These are phyloP conservation scores for Bretschneidera sinensis DNA, from an alignment of 345 rosid genomes.

Conservation along the genomic window DNA sequence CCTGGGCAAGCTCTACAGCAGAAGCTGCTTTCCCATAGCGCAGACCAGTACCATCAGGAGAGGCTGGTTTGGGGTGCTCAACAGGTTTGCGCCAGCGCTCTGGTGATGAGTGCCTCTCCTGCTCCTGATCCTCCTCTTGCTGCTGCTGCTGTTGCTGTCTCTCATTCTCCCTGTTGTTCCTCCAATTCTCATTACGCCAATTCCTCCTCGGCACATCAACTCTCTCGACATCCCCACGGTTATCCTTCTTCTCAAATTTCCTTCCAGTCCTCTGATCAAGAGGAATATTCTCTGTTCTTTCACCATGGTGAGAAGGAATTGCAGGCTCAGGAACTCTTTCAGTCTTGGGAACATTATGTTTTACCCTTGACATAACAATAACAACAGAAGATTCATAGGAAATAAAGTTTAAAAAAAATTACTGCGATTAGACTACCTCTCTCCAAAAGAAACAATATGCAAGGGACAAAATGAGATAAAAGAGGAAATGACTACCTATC, in stretches of 20 bases:
- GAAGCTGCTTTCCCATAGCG: conserved; percentile 72
- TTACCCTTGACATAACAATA: conserved; percentile 34
- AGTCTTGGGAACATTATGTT: conserved; percentile 28
- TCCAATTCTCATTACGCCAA: conserved; percentile 54
- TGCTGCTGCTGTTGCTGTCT: conserved; percentile 37
- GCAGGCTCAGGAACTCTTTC: conserved; percentile 46
- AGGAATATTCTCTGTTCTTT: conserved; percentile 35
- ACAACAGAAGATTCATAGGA: background rate
- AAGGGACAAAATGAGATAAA: background rate
- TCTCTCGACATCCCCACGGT: conserved; percentile 36
- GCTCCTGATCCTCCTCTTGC: conserved; percentile 30
- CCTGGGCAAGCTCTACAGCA: conserved; percentile 70
- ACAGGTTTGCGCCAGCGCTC: conserved; percentile 76
- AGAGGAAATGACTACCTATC: conserved; percentile 42
- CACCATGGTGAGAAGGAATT: conserved; percentile 22
- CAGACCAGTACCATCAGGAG: conserved; percentile 40
- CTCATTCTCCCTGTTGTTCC: conserved; percentile 39
- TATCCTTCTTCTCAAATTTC: conserved; percentile 54
- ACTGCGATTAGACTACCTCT: no score
- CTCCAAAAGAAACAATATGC: background rate
- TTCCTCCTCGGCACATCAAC: conserved; percentile 50
- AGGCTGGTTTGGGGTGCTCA: conserved; percentile 46
- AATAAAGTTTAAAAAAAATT: no score
- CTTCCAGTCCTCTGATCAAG: conserved; percentile 41
- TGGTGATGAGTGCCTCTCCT: conserved; percentile 67